Percentiles rank a stretch among this genome's conserved stretches.
Evolutionary conservation across 2,329 filamentous ascomycete species (phyloP).

Genomic region (Karstenula rhodostoma): DNA sequence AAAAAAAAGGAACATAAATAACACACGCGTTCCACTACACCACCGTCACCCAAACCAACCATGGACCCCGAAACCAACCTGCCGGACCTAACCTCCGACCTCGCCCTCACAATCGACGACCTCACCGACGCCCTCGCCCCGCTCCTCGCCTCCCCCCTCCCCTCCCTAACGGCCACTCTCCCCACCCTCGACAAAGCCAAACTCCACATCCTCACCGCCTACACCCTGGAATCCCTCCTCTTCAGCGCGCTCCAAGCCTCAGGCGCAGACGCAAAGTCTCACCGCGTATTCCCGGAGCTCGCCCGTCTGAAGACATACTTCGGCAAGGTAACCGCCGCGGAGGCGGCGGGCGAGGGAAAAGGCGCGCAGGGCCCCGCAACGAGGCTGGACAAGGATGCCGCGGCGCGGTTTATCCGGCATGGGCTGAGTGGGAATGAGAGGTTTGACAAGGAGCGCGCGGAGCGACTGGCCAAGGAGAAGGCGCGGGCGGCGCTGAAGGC

Average conservation of each 20-base stretch:
- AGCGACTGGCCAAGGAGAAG: slow-evolving; percentile 47
- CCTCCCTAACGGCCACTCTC: slow-evolving; percentile 76
- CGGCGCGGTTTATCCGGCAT: slow-evolving; percentile 81
- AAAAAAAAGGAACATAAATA: background rate
- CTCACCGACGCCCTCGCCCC: slow-evolving; percentile 68
- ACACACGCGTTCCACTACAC: background rate
- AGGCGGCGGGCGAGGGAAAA: slow-evolving; percentile 54
- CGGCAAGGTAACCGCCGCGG: slow-evolving; percentile 83
- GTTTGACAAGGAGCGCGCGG: slow-evolving; percentile 52
- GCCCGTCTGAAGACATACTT: slow-evolving; percentile 90
- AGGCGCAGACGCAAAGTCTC: slow-evolving; percentile 79
- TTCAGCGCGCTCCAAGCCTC: slow-evolving; percentile 84
- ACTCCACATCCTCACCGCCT: slow-evolving; percentile 85
- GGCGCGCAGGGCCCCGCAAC: slow-evolving; percentile 67
- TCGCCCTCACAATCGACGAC: slow-evolving; percentile 7
- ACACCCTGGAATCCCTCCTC: slow-evolving; percentile 87
- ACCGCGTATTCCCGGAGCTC: slow-evolving; percentile 86
- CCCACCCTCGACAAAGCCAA: slow-evolving; percentile 96
- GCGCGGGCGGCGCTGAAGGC: slow-evolving; percentile 35
- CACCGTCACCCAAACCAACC: slow-evolving; percentile 1
- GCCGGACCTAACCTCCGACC: slow-evolving; percentile 72
- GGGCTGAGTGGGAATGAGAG: slow-evolving; percentile 68
- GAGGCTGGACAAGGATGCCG: slow-evolving; percentile 76
- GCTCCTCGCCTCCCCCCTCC: slow-evolving; percentile 71
- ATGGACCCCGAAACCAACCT: slow-evolving; percentile 67